Percentiles rank a stretch among this genome's conserved stretches.
phyloP scores from a whole-genome alignment of 2,329 filamentous ascomycete species.

The Sporothrix euskadiensis region DNA sequence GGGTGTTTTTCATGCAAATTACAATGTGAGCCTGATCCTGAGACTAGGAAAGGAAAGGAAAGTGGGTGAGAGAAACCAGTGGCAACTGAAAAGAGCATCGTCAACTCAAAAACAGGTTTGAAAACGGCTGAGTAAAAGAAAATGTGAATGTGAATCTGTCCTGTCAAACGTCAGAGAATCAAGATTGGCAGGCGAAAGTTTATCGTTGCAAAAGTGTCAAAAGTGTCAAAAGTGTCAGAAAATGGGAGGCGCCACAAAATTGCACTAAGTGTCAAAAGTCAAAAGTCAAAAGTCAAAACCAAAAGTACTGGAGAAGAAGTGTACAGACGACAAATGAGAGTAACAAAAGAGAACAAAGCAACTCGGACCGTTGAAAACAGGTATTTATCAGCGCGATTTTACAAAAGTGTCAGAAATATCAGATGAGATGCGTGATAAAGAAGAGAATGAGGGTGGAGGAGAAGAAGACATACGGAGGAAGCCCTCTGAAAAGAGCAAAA shows the following conservation, averaged over 20 bases:
- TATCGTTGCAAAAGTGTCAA: not conserved
- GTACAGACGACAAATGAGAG: not conserved
- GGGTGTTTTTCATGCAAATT: conserved; percentile 12
- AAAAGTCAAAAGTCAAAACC: not conserved
- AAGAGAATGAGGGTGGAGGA: not conserved
- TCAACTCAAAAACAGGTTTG: not conserved
- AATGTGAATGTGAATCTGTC: not conserved
- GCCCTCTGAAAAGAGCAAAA: not conserved
- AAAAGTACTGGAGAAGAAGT: not conserved
- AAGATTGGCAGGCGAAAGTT: not conserved
- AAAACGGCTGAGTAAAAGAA: not conserved
- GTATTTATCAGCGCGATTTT: too few relatives aligned
- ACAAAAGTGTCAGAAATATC: not conserved
- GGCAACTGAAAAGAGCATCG: not conserved
- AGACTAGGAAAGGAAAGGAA: not conserved
- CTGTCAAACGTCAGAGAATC: not conserved
- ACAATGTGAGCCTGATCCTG: not conserved
- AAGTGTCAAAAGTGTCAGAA: not conserved
- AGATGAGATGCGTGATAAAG: not conserved
- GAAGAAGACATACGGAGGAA: not conserved
- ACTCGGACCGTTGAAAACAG: not conserved
- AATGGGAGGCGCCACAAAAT: not conserved
- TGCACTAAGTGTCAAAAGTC: not conserved
- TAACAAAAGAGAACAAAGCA: not conserved
- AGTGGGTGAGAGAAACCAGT: not conserved